phyloP scores from a whole-genome alignment of 352 stramenopile genomes.

The Peronosclerospora sorghi region DNA sequence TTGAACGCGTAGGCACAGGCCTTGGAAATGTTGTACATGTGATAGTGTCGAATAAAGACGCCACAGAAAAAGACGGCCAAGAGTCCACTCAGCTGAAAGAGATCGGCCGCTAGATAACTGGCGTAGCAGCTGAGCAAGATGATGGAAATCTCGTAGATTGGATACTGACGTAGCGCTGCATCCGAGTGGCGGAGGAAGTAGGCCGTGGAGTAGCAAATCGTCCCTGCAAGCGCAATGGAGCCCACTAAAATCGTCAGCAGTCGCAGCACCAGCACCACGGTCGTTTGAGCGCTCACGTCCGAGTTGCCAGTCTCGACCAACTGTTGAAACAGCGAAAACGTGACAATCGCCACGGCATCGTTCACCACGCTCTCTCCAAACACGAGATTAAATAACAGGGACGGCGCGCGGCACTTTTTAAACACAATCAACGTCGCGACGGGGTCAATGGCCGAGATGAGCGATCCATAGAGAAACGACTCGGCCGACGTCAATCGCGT shows the following conservation, averaged over 20 bases:
- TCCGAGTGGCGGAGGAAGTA: slow-evolving; percentile 45
- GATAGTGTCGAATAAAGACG: slow-evolving; percentile 64
- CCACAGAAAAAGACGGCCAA: slow-evolving; percentile 88
- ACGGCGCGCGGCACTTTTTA: slow-evolving; percentile 58
- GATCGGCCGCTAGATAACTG: slow-evolving; percentile 58
- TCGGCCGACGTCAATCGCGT: slow-evolving; percentile 72
- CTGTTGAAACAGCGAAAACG: slow-evolving; percentile 59
- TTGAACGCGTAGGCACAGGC: slow-evolving; percentile 44
- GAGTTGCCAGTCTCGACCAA: slow-evolving; percentile 43
- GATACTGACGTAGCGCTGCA: slow-evolving; percentile 32
- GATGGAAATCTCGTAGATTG: slow-evolving; percentile 67
- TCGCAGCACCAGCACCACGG: slow-evolving; percentile 25
- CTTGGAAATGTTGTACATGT: slow-evolving; percentile 60
- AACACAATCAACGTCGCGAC: slow-evolving; percentile 88
- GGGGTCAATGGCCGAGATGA: slow-evolving; percentile 89
- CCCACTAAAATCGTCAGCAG: slow-evolving; percentile 41
- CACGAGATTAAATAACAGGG: slow-evolving; percentile 87
- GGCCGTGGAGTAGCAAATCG: slow-evolving; percentile 50
- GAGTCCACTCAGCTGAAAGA: slow-evolving; percentile 73
- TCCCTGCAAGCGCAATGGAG: slow-evolving; percentile 32
- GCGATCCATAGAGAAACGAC: slow-evolving; percentile 80
- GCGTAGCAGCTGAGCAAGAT: slow-evolving; percentile 64
- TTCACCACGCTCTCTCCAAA: slow-evolving; percentile 90
- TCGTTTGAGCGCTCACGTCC: slow-evolving; percentile 27
- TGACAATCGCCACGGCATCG: slow-evolving; percentile 80